These are phyloP conservation scores for Mucor mucedo DNA, from an alignment of 371 early-diverging fungal species.

Conservation along the genomic window DNA sequence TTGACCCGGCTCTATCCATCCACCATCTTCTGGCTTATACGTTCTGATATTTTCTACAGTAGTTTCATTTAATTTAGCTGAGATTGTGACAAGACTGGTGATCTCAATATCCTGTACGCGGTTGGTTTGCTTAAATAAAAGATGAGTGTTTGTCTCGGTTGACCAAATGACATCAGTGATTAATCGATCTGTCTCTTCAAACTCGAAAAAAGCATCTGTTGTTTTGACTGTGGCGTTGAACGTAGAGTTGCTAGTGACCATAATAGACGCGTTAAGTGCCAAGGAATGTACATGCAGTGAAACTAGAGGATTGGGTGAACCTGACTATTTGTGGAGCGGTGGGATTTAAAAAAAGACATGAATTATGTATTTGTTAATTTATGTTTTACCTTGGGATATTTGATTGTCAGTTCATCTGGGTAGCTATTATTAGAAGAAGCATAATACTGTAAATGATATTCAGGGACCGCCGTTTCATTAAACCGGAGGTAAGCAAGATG, in stretches of 20 bases:
- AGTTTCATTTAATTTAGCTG: conserved; percentile 11
- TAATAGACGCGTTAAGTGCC: conserved; percentile 33
- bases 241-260: conserved; percentile 39
- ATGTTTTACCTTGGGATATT: conserved; percentile 80
- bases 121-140: conserved; percentile 84
- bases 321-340: conserved; percentile 51
- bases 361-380: not conserved
- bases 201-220: conserved; percentile 33
- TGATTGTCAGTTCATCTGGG: conserved; percentile 73
- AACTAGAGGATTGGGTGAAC: conserved; percentile 84
- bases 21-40: conserved; percentile 64
- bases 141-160: conserved; percentile 52
- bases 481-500: conserved; percentile 85
- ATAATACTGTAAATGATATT: conserved; percentile 75
- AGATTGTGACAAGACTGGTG: conserved; percentile 57
- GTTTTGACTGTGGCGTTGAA: conserved; percentile 15
- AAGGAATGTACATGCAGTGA: conserved; percentile 72
- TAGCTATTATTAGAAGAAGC: conserved; percentile 62
- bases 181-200: conserved; percentile 70
- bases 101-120: conserved; percentile 83
- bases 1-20: conserved; percentile 72
- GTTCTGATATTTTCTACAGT: conserved; percentile 52
- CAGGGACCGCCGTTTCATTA: conserved; percentile 85
- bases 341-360: not conserved
- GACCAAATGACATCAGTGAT: conserved; percentile 84